A percentile compares a stretch with the other conserved stretches of the same genome.
Evolutionary conservation across 2,329 filamentous ascomycete species (phyloP).

Genomic region (Rhynchosporium secalis): DNA sequence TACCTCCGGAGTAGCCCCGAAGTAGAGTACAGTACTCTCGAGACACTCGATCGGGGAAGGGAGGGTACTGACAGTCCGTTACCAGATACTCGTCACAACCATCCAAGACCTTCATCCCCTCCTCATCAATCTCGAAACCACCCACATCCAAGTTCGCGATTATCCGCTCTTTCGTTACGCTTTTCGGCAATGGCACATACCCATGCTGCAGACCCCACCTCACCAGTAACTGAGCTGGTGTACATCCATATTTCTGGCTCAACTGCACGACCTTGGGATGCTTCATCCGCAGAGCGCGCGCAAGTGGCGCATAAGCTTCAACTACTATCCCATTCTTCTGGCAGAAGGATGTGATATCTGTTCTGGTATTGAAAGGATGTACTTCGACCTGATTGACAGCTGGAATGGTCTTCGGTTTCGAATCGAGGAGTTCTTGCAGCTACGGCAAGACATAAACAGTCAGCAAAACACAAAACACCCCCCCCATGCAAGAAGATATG

Average conservation of each 20-base stretch:
- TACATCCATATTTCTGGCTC: constrained; percentile 67
- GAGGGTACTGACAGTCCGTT: constrained; percentile 53
- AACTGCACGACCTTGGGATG: constrained; percentile 63
- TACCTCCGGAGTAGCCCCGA: too few species aligned
- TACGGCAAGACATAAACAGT: constrained; percentile 3
- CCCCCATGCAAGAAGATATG: not conserved
- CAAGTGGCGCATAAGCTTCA: constrained; percentile 79
- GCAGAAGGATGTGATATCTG: constrained; percentile 65
- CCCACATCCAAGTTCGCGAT: constrained; percentile 63
- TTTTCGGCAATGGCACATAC: constrained; percentile 74
- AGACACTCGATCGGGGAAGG: too few species aligned
- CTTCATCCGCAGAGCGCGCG: constrained; percentile 67
- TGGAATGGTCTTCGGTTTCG: constrained; percentile 55
- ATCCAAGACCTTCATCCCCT: constrained; percentile 64
- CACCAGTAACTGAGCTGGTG: constrained; percentile 72
- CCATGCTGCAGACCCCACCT: constrained; percentile 77
- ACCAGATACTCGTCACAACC: constrained; percentile 70
- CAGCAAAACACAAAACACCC: not conserved
- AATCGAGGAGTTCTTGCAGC: constrained; percentile 38
- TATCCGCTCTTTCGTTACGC: constrained; percentile 61
- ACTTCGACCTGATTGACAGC: constrained; percentile 81
- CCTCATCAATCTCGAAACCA: constrained; percentile 59
- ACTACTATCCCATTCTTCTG: constrained; percentile 66
- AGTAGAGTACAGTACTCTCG: too few species aligned
- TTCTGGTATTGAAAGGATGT: constrained; percentile 78